These are phyloP conservation scores for Ophiocordyceps sinensis DNA, from an alignment of 2,329 filamentous ascomycete species.

Conservation along the genomic window DNA sequence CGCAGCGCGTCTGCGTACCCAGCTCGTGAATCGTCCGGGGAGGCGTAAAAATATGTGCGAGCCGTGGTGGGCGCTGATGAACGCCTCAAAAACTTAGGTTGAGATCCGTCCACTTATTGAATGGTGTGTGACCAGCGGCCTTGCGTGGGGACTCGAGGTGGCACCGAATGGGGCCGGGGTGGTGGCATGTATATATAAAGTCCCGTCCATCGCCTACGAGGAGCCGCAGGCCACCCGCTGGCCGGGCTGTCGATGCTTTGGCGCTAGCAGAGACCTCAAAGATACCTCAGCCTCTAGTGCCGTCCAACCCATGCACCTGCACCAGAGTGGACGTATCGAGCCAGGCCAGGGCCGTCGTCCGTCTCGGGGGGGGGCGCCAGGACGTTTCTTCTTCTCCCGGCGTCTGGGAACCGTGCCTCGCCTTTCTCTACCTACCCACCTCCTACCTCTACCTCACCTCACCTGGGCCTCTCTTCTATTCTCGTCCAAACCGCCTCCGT, in stretches of 20 bases:
- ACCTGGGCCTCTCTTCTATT: slow-evolving; percentile 8
- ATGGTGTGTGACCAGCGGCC: slow-evolving; percentile 24
- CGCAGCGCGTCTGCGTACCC: too few species aligned
- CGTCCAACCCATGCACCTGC: slow-evolving; percentile 20
- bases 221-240: not conserved
- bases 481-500: slow-evolving; percentile 10
- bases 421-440: slow-evolving; percentile 7
- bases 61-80: slow-evolving; percentile 6
- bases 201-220: slow-evolving; percentile 7
- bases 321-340: slow-evolving; percentile 4
- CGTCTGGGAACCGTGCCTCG: slow-evolving; percentile 18
- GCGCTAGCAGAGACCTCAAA: not conserved
- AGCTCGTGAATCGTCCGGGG: too few species aligned
- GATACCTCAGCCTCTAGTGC: slow-evolving; percentile 14
- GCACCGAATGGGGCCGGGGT: slow-evolving; percentile 16
- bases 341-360: slow-evolving; percentile 21
- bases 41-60: not conserved
- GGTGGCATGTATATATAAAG: slow-evolving; percentile 18
- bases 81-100: slow-evolving; percentile 21
- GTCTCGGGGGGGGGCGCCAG: slow-evolving; percentile 19
- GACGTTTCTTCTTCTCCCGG: slow-evolving; percentile 24
- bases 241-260: not conserved
- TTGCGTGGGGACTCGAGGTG: slow-evolving; percentile 21
- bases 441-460: not conserved
- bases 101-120: slow-evolving; percentile 22